Base-by-base conservation (phyloP, 176 grass and related monocot species). In the Juncus inflexus region DNA sequence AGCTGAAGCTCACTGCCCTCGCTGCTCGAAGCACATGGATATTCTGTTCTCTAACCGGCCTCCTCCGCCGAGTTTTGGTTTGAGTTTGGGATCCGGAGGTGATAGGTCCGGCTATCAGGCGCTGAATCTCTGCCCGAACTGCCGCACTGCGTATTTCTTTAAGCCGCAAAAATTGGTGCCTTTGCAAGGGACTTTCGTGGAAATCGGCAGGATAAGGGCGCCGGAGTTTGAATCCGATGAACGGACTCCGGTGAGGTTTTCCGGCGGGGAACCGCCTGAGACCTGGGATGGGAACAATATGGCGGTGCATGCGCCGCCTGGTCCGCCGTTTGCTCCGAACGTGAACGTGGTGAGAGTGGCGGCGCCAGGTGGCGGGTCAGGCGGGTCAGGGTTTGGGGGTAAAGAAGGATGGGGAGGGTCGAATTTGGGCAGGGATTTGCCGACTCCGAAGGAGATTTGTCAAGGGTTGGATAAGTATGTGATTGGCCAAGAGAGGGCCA, bases 391-490 rank as follows among this genome's bases (percentile, higher is more conserved):
- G 9, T 87, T 82, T 28, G 71, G 64, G 45, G 85, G 77, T 11
- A 91, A 86, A 42, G 88, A 99, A 36, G 94, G 88, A 0, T 99
- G 94, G 94, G 94, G 94, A 0, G 88, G 94, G 15, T 90, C 85
- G 2, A 92, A 78, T 81, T 73, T 99, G 62, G 94, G 94, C 1
- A 99, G 79, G 80, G 78, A 99, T 82, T 86, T 99, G 9, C 94
- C 94, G 5, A 99, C 88, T 9, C 94, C 94, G 3, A 99, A 99
- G 75, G 85, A 92, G 62, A 99, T 99, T 55, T 92, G 88, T 38
- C 74, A 82, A 56, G 94, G 94, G n/a, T 74, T 99, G 15, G 94
- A 92, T 75, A 99, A 92, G 75, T 92, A 99, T 73, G 94, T 99
- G 50, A 99, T 99, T 51, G 94, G 94, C 11, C 94, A 99, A 60